Evolutionary conservation across 2,329 filamentous ascomycete genomes (phyloP), one percentile per base, ranked within the genome.

Genomic region (Alternaria conjuncta): DNA sequence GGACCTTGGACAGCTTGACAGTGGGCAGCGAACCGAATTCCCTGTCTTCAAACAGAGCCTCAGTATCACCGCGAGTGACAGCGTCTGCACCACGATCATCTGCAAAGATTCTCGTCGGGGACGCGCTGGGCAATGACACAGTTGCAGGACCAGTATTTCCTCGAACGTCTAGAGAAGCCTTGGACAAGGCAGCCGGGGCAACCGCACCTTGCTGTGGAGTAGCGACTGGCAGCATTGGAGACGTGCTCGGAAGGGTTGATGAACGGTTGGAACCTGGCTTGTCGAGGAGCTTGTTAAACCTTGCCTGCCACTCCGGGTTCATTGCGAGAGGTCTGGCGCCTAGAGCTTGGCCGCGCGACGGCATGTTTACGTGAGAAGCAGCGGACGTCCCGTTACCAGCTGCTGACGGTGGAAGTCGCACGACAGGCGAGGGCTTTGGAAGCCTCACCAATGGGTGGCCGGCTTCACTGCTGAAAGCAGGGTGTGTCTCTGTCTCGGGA

Each of bases 241-340:
- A 43, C 13, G 66, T 71, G 43, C 53, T 28, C 10, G 59, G 50
- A 15, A 71, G 55, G 20, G 56, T 57, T 49, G 20, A 86, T 81
- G 8, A 80, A 45, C 60, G 49, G 43, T 65, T 62, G 21, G 64
- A 55, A 12, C 67, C 74, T 6, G 88, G 85, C 75, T 91, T 94
- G 70, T 89, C 87, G 59, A 90, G 84, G 47, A 97, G 86, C 49
- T 86, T 90, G 78, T 97, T 94, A 78, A 97, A 94, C 72, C 89
- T 89, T 71, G 92, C 90, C 78, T 97, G 93, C 94, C 94, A 95
- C 58, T 86, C 85, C 80, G 84, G 55, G 43, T 75, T 74, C 64
- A 75, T 84, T 79, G 62, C 71, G 67, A 81, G 75, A 71, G 77
- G 73, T 73, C 79, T 76, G 5, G 81, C 75, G 28, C 79, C 78